Evolutionary conservation across 2,329 filamentous ascomycete genomes (phyloP), one percentile per base, ranked within the genome.

Genomic region (Verticillium dahliae): DNA sequence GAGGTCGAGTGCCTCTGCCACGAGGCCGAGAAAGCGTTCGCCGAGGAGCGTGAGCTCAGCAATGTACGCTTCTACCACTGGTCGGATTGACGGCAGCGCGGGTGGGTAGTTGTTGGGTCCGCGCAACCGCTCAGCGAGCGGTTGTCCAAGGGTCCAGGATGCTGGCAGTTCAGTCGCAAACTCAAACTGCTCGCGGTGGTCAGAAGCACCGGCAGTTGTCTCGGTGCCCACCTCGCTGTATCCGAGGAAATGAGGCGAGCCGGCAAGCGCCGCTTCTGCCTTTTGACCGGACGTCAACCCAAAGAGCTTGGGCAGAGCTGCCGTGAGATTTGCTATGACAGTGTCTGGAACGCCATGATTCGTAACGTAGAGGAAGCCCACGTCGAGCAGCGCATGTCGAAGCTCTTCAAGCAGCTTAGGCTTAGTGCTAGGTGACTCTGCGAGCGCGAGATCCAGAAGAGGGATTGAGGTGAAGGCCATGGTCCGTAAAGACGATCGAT

Each of bases 211-310:
- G 0, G 81, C 79, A 1, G 85, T 88, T 0, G 73, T 82, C 69
- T 87, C 85, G 31, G 80, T 74, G 0, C 83, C 84, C 18, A 78
- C 77, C 0, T 75, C 78, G 63, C 81, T 84, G 68, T 86, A 87
- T 0, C 85, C 85, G 2, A 88, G 73, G 61, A 88, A 86, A 67
- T 86, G 84, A 10, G 84, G 83, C 1, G 82, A 86, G 33, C 85
- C 81, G 33, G 76, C 70, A 18, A 83, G 72, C 0, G 77, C 78
- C 10, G 82, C 69, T 1, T 66, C 66, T 0, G 69, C 67, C 61
- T 83, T 84, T 6, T 71, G 68, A 2, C 67, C 64, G 1, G 66
- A 58, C 0, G 75, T 65, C 1, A 83, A 70, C 1, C 69, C 67
- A 63, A 84, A 85, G 5, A 84, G 72, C 0, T 27, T 45, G 1